A percentile compares a stretch with the other conserved stretches of the same genome.
These are phyloP conservation scores for Escallonia herrerae DNA, from an alignment of 129 eudicot genomes.

Conservation along the genomic window DNA sequence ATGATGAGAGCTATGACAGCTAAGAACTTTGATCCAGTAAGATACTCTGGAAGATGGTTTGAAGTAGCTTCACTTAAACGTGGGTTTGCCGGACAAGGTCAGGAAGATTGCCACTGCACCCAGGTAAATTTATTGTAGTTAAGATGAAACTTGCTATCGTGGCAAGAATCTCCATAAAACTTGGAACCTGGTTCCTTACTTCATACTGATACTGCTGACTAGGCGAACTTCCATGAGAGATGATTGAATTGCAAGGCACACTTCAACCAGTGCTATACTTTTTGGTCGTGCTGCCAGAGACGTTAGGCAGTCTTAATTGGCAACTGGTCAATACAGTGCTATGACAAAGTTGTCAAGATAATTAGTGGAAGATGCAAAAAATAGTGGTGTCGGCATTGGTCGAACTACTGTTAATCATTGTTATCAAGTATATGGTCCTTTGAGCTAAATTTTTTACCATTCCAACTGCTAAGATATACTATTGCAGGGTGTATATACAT, in stretches of 20 bases:
- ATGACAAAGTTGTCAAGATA: no score
- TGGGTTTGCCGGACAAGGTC: conserved; percentile 93
- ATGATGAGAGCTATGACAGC: conserved; percentile 86
- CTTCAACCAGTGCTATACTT: neutral
- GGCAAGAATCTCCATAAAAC: neutral
- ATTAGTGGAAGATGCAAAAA: no score
- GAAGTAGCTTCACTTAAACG: conserved; percentile 94
- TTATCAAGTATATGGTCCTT: conserved; percentile 1
- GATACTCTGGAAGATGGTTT: conserved; percentile 94
- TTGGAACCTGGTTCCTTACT: neutral
- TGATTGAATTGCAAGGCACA: no score
- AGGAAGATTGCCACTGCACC: conserved; percentile 97
- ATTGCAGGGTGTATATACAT: conserved; percentile 76
- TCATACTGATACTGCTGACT: neutral
- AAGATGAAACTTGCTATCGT: neutral
- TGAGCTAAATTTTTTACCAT: neutral
- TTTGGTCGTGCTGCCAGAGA: neutral
- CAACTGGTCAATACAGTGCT: no score
- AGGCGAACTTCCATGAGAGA: neutral
- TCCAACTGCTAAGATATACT: neutral
- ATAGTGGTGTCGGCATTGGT: no score
- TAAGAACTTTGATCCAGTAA: conserved; percentile 74
- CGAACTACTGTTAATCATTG: no score
- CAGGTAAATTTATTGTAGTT: conserved; percentile 39
- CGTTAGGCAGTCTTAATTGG: neutral